Evolutionary conservation across 176 grass and related monocot genomes (phyloP), one percentile per base, ranked within the genome.

Genomic region (Oryza australiensis): DNA sequence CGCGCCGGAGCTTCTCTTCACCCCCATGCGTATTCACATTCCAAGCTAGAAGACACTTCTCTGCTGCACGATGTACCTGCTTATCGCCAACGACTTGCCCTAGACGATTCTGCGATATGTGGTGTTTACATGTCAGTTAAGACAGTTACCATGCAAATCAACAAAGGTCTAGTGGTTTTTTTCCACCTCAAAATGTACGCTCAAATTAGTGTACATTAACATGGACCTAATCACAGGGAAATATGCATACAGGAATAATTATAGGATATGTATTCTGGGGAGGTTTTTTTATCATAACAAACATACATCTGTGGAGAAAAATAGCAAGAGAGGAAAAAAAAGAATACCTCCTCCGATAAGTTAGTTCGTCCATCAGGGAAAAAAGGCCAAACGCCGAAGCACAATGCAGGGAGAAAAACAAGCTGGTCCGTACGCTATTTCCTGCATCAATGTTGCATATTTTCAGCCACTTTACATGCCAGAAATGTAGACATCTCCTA

Each of bases 351-450:
- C 60, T 8, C 70, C 41, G 60, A 66, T 27, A 83, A 66, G 29
- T 66, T 74, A 74, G 81, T 24, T 65, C 22, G 60, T 83, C 70
- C 81, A 27, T 74, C 14, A 38, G n/a, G 60, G 3, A 18, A 20
- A n/a, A 72, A 27, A 15, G 5, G 40, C 12, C 68, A 63, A 43
- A 42, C 12, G 11, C 51, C 35, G n/a, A 64, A 82, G 63, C 16
- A 64, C 59, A 48, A 51, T 30, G 55, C 55, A 63, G 68, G 41
- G 59, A 81, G 71, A 75, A 46, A 66, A 83, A 75, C 71, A 2
- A 75, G 81, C 62, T 65, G 14, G 70, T 53, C 81, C 81, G 49
- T 71, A 66, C 14, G 71, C 71, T 83, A 75, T 75, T 51, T 75
- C 70, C 8, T 83, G 60, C 15, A 49, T 11, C 51, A 28, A 29